Evolutionary conservation across 2,329 filamentous ascomycete species (phyloP).

Genomic region (Orbilia oligospora): DNA sequence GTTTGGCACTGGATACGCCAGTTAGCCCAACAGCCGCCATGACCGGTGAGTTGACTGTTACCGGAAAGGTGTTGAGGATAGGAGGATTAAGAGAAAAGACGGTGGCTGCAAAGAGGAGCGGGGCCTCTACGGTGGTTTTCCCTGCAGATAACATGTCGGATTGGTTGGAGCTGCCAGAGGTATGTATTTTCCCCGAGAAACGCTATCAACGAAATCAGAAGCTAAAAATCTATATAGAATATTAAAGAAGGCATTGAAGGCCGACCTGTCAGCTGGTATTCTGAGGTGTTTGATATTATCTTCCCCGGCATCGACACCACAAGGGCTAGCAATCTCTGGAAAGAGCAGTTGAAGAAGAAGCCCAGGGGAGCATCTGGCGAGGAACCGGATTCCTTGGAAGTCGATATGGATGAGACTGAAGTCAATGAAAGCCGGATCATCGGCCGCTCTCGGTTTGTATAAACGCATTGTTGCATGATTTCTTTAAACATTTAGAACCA

Average conservation of each 20-base stretch:
- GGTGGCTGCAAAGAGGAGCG: conserved; percentile 90
- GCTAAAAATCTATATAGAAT: conserved; percentile 74
- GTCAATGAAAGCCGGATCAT: conserved; percentile 43
- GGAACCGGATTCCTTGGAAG: conserved; percentile 46
- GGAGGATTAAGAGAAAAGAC: conserved; percentile 97
- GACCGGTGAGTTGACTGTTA: conserved; percentile 97
- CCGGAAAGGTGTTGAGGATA: conserved; percentile 94
- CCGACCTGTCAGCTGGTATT: conserved; percentile 91
- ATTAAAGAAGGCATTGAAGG: conserved; percentile 98
- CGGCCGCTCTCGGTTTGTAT: conserved; percentile 56
- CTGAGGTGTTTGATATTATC: conserved; percentile 90
- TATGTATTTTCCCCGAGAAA: conserved; percentile 70
- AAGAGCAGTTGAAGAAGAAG: conserved; percentile 71
- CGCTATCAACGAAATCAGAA: not conserved
- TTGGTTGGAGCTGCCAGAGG: conserved; percentile 96
- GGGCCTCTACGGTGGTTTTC: conserved; percentile 94
- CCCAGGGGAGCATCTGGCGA: conserved; percentile 28
- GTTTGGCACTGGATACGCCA: conserved; percentile 82
- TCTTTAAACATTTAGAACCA: conserved; percentile 24
- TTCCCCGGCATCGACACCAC: conserved; percentile 85
- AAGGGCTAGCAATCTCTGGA: conserved; percentile 80
- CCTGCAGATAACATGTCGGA: conserved; percentile 95
- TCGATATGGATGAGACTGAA: conserved; percentile 56
- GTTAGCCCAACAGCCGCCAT: conserved; percentile 92
- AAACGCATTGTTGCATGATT: conserved; percentile 25